Conservation (phyloP, 805 yeast genomes). For the Saturnispora sekii region DNA sequence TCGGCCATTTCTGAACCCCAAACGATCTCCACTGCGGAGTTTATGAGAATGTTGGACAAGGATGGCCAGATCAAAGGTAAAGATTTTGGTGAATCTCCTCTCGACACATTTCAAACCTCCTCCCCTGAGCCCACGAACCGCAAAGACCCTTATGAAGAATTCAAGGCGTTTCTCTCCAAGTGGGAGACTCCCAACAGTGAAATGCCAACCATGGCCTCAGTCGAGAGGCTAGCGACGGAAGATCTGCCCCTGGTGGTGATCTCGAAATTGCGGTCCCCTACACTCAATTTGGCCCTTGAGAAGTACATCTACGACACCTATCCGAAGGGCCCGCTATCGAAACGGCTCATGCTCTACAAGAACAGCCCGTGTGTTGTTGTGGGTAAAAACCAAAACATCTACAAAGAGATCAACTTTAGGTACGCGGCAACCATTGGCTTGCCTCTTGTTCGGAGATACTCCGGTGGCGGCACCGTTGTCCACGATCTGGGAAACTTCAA, state of each 20-base stretch:
- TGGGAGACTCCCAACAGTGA: neutral
- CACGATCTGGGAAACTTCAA: constrained; percentile 88
- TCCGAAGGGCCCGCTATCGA: constrained; percentile 34
- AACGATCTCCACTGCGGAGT: constrained; percentile 19
- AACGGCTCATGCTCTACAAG: constrained; percentile 60
- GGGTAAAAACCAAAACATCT: constrained; percentile 94
- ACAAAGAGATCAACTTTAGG: constrained; percentile 70
- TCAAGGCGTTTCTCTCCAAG: constrained; percentile 1
- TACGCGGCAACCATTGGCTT: constrained; percentile 39
- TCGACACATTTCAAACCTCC: neutral
- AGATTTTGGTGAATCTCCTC: neutral
- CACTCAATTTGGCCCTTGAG: constrained; percentile 71
- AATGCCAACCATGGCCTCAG: constrained; percentile 1
- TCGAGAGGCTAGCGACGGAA: constrained; percentile 12
- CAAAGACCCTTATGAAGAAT: neutral
- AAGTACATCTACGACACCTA: constrained; percentile 60
- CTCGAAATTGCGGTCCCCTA: constrained; percentile 57
- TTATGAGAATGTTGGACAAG: constrained; percentile 10
- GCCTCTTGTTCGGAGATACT: constrained; percentile 66
- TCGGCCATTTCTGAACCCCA: constrained; percentile 11
- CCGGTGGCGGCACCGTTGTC: constrained; percentile 97
- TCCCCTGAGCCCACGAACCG: neutral
- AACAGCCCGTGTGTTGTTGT: constrained; percentile 84
- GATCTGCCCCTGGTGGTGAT: constrained; percentile 44
- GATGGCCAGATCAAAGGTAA: constrained; percentile 4